phyloP scores from a whole-genome alignment of 2,329 filamentous ascomycete genomes.

The Penicillium sclerotiorum region DNA sequence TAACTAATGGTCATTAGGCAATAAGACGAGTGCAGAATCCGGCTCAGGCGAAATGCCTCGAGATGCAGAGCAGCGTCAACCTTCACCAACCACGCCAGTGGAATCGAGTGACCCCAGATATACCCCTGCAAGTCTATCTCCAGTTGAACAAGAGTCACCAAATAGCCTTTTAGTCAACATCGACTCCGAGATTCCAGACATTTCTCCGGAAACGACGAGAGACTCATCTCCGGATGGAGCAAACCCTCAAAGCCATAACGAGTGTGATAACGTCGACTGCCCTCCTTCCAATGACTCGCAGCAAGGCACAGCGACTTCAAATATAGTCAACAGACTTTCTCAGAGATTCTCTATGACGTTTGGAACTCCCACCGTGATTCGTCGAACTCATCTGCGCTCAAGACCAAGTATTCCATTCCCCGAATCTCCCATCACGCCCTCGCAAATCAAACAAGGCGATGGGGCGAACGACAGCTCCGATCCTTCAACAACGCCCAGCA shows the following conservation, averaged over 20 bases:
- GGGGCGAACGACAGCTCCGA: constrained; percentile 36
- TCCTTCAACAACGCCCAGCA: constrained; percentile 36
- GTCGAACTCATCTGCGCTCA: constrained; percentile 35
- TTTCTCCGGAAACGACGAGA: neutral
- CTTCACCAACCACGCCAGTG: neutral
- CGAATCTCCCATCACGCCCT: constrained; percentile 15
- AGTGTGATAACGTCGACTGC: neutral
- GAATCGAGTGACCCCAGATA: constrained; percentile 3
- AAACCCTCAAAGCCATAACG: constrained; percentile 2
- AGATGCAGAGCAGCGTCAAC: neutral
- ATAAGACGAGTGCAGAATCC: constrained; percentile 17
- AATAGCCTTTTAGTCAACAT: constrained; percentile 5
- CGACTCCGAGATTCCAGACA: neutral
- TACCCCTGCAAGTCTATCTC: neutral
- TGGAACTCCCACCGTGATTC: constrained; percentile 45
- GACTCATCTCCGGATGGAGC: neutral
- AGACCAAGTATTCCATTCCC: constrained; percentile 35
- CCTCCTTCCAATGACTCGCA: constrained; percentile 9
- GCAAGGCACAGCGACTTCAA: constrained; percentile 29
- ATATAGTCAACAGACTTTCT: constrained; percentile 38
- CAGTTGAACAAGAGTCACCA: constrained; percentile 10
- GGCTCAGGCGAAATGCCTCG: constrained; percentile 12
- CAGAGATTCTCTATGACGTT: constrained; percentile 43
- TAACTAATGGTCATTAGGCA: constrained; percentile 11
- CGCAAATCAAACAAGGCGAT: constrained; percentile 27